Percentiles rank a stretch among this genome's conserved stretches.
Evolutionary conservation across 805 yeast species (phyloP).

Genomic region (Pichia cephalocereana): DNA sequence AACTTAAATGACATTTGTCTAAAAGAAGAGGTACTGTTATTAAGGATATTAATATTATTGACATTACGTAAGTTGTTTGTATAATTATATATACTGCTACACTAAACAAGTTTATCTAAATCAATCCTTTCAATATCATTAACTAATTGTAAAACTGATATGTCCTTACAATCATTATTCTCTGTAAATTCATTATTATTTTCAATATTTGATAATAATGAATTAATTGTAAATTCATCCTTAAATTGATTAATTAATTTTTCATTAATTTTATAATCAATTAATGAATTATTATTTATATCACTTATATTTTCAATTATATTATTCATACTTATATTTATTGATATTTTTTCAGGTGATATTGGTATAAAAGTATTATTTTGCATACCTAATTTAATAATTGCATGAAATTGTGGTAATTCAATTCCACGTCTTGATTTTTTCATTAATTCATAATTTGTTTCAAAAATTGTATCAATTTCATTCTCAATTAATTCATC

Average conservation of each 20-base stretch:
- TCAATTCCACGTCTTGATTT: constrained; percentile 20
- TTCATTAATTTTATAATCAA: background rate
- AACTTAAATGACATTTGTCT: constrained; percentile 62
- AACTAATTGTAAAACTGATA: background rate
- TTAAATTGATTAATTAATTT: background rate
- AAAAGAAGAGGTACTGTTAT: too few relatives aligned
- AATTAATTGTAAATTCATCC: background rate
- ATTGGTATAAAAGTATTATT: background rate
- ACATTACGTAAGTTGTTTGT: background rate
- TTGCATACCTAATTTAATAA: constrained; percentile 12
- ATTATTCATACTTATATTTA: background rate
- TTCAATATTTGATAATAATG: background rate
- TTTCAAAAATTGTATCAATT: constrained; percentile 21
- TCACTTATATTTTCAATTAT: background rate
- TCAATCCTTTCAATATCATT: background rate
- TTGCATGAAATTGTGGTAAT: constrained; percentile 18
- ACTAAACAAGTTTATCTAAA: background rate
- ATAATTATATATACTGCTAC: background rate
- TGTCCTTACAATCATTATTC: background rate
- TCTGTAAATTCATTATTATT: background rate
- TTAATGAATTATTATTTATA: background rate
- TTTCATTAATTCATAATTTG: constrained; percentile 9
- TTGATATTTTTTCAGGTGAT: background rate
- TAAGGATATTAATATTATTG: too few relatives aligned
- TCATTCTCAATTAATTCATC: constrained; percentile 24